Conservation (phyloP, 768 basidiomycete species). For the Lactarius sp. region DNA sequence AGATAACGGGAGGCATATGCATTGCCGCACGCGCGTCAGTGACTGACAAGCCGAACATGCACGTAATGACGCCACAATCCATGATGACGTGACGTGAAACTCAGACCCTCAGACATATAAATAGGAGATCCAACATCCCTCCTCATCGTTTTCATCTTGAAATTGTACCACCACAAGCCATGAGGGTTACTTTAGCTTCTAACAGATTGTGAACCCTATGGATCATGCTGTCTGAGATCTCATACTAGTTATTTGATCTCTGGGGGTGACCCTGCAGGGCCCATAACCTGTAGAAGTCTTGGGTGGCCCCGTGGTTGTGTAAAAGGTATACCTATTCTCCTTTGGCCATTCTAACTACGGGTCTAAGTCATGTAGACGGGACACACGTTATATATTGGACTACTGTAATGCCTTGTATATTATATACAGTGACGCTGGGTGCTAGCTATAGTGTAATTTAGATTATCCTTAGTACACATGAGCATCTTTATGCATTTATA, state of each 20-base stretch:
- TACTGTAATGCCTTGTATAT: too few relatives aligned
- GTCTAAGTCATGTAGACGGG: too few relatives aligned
- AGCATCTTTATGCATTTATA: too few relatives aligned
- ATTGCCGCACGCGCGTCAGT: not conserved
- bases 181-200: not conserved
- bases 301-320: not conserved
- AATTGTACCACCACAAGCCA: not conserved
- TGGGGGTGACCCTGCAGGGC: conserved; percentile 1
- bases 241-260: not conserved
- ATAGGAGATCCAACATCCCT: not conserved
- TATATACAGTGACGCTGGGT: too few relatives aligned
- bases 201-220: not conserved
- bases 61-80: not conserved
- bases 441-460: too few relatives aligned
- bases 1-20: too few relatives aligned
- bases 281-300: not conserved
- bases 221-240: not conserved
- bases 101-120: not conserved
- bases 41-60: too few relatives aligned
- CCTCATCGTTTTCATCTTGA: too few relatives aligned
- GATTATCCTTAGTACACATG: too few relatives aligned
- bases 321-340: too few relatives aligned
- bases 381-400: too few relatives aligned
- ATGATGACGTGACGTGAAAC: not conserved
- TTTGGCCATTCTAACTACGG: too few relatives aligned